Base-by-base conservation (phyloP, 306 rosid genomes). In the Adenanthera pavonina region DNA sequence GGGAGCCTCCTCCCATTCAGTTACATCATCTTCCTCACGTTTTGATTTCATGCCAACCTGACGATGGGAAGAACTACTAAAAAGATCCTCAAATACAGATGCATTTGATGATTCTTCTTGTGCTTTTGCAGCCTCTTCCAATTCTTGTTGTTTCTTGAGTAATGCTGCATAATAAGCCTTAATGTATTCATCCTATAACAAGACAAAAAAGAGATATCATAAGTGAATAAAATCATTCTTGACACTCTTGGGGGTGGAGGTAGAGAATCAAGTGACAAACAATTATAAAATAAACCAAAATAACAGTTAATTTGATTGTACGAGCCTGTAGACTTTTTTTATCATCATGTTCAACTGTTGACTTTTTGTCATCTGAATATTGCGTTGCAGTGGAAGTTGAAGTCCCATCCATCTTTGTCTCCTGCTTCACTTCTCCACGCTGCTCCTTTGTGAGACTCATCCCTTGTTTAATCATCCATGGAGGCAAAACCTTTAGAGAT, bases 401-500 rank as follows among this genome's bases (percentile, higher is more conserved):
- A 75, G 84, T 72, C 56, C 78, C 89, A 74, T 87, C 94, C 87
- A 85, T 85, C 72, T 86, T 92, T 30, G 84, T 67, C 79, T 92
- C 92, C 81, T 83, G 86, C 79, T 89, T 92, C 82, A 80, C 79
- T 78, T 88, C 94, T 75, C 94, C 97, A 13, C 92, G 97, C 59
- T 92, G 97, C 77, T 90, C 93, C 84, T 88, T 85, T 8, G 97
- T 92, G 57, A 92, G 94, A 84, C 83, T 91, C 97, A 92, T 92
- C 77, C 97, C 93, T 86, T 85, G 81, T 88, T 35, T 72, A 77
- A 92, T 92, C 97, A 92, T 92, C 97, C 97, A 92, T 49, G 97
- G 97, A 19, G 97, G 97, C 84, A 92, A 83, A 51, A 90, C 92
- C 84, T 92, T 92, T 48, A 78, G 80, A 84, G 80, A 13, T 20